Conservation (phyloP, 2,329 filamentous ascomycete genomes). For the Alternaria gansuensis region DNA sequence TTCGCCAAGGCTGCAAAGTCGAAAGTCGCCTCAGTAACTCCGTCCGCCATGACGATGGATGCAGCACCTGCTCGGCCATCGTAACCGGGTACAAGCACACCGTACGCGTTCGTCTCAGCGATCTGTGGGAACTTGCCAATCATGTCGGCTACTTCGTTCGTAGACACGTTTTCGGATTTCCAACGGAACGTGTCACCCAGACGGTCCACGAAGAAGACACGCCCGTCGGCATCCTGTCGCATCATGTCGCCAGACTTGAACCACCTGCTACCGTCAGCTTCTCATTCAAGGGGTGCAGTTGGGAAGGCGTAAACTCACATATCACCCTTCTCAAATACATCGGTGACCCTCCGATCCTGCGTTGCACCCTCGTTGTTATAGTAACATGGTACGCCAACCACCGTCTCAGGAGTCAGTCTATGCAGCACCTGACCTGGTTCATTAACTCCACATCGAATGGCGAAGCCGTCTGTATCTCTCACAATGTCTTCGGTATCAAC, state of each 20-base stretch:
- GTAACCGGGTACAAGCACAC: conserved; percentile 55
- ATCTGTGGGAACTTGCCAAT: conserved; percentile 54
- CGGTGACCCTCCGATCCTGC: conserved; percentile 39
- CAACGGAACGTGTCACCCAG: conserved; percentile 54
- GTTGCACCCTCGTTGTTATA: conserved; percentile 50
- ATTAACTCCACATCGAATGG: conserved; percentile 41
- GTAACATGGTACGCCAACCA: conserved; percentile 41
- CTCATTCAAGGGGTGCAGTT: neutral
- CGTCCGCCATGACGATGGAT: conserved; percentile 51
- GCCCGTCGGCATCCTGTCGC: conserved; percentile 47
- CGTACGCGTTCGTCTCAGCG: conserved; percentile 57
- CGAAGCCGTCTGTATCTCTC: conserved; percentile 48
- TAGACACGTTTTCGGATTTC: conserved; percentile 59
- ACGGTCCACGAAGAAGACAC: conserved; percentile 52
- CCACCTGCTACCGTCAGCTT: conserved; percentile 36
- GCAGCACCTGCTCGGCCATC: conserved; percentile 58
- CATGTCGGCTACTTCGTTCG: conserved; percentile 57
- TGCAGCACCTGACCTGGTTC: conserved; percentile 52
- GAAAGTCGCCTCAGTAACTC: conserved; percentile 42
- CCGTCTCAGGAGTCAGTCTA: conserved; percentile 39
- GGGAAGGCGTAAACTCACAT: conserved; percentile 36
- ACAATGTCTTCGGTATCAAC: conserved; percentile 52
- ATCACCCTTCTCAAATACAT: conserved; percentile 53
- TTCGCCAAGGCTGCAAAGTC: conserved; percentile 51
- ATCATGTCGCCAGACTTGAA: conserved; percentile 54